A percentile compares a stretch with the other conserved stretches of the same genome.
Evolutionary conservation across 2,329 filamentous ascomycete genomes (phyloP).

Genomic region (Bipolaris zeicola): DNA sequence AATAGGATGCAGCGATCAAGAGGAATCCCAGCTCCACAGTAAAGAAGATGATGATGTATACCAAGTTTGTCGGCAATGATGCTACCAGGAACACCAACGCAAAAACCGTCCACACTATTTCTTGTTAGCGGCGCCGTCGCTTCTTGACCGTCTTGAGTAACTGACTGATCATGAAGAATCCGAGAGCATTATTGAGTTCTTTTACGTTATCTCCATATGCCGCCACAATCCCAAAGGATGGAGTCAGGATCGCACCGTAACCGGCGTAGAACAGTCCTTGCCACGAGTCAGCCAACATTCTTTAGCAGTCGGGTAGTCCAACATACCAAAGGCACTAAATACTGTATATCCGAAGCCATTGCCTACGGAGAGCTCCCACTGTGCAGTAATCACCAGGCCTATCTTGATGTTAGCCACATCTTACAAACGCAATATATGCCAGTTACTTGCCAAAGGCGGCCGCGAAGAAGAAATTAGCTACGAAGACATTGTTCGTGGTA

Average conservation of each 20-base stretch:
- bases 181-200: conserved; percentile 57
- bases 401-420: background rate
- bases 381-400: conserved; percentile 58
- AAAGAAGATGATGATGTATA: conserved; percentile 57
- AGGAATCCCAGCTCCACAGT: conserved; percentile 55
- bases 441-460: conserved; percentile 52
- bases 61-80: conserved; percentile 54
- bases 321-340: conserved; percentile 59
- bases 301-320: background rate
- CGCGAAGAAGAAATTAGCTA: conserved; percentile 62
- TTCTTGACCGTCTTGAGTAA: conserved; percentile 8
- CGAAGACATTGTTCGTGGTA: conserved; percentile 57
- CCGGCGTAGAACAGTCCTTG: conserved; percentile 58
- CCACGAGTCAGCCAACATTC: background rate
- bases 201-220: conserved; percentile 52
- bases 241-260: conserved; percentile 56
- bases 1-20: conserved; percentile 53
- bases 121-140: background rate
- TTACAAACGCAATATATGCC: background rate
- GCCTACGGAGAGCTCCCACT: conserved; percentile 61
- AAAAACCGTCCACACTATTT: conserved; percentile 55
- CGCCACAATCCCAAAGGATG: conserved; percentile 53
- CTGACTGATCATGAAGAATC: conserved; percentile 56
- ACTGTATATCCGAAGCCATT: conserved; percentile 62
- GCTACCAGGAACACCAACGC: conserved; percentile 55